phyloP scores from a whole-genome alignment of 176 grass and related monocot genomes.

The Aegilops speltoides region DNA sequence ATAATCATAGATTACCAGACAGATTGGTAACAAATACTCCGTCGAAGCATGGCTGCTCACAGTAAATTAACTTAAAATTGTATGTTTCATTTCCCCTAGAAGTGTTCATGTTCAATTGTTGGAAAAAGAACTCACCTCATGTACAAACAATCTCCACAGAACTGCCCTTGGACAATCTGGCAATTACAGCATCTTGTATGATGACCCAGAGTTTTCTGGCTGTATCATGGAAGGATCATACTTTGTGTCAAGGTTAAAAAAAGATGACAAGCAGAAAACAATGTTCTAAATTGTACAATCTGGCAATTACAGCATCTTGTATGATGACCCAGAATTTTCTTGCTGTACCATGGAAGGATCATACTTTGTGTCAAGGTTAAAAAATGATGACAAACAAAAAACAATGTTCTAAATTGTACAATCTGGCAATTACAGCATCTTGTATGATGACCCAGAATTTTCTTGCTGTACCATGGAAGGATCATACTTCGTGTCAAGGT shows the following conservation, averaged over 20 bases:
- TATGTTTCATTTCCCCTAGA: not conserved
- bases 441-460: too few relatives aligned
- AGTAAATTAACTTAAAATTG: not conserved
- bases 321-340: conserved; percentile 83
- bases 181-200: conserved; percentile 75
- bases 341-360: conserved; percentile 40
- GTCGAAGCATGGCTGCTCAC: not conserved
- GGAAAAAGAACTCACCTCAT: conserved; percentile 57
- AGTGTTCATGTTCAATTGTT: not conserved
- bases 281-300: too few relatives aligned
- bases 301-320: conserved; percentile 75
- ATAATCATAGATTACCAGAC: not conserved
- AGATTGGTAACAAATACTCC: not conserved
- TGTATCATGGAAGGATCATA: conserved; percentile 34
- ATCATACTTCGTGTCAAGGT: too few relatives aligned
- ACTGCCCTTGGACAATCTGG: conserved; percentile 78
- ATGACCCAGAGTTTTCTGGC: conserved; percentile 86
- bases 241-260: conserved; percentile 8
- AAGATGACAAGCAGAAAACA: not conserved
- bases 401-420: too few relatives aligned
- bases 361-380: conserved; percentile 14
- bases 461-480: too few relatives aligned
- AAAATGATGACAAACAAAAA: not conserved
- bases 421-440: too few relatives aligned
- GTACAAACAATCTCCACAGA: conserved; percentile 94